These are phyloP conservation scores for Xanthoconium stramineum DNA, from an alignment of 768 basidiomycete genomes.

Conservation along the genomic window DNA sequence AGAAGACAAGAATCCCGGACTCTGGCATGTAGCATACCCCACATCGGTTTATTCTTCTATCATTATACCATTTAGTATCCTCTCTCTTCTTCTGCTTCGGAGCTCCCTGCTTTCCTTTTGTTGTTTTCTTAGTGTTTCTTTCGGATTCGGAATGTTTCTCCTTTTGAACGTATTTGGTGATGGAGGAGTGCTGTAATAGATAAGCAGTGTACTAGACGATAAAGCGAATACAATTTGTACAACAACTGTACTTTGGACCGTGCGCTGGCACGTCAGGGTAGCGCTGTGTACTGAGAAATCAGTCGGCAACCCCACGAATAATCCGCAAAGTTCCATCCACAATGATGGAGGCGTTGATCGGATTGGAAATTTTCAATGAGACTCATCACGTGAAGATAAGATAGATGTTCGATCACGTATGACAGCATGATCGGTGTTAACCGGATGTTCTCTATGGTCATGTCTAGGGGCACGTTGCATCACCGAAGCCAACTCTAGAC, in stretches of 20 bases:
- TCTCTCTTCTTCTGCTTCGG: neutral
- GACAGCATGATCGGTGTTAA: conserved; percentile 12
- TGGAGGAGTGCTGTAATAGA: conserved; percentile 15
- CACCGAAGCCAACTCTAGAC: neutral
- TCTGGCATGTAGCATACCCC: conserved; percentile 22
- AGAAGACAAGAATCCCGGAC: conserved; percentile 12
- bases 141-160: neutral
- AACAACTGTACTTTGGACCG: neutral
- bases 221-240: conserved; percentile 10
- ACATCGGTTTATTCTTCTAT: conserved; percentile 18
- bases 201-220: conserved; percentile 16
- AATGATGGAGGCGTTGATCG: no score
- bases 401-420: neutral
- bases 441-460: neutral
- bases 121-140: no score
- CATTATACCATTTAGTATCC: conserved; percentile 20
- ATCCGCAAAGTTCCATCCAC: no score
- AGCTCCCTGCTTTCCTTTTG: neutral
- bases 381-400: conserved; percentile 8
- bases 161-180: neutral
- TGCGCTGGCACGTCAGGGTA: neutral
- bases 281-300: no score
- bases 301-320: neutral
- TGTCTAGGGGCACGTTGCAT: conserved; percentile 17
- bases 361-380: neutral